Conservation (phyloP, 176 grass and related monocot species). For the Alopecurus myosuroides region DNA sequence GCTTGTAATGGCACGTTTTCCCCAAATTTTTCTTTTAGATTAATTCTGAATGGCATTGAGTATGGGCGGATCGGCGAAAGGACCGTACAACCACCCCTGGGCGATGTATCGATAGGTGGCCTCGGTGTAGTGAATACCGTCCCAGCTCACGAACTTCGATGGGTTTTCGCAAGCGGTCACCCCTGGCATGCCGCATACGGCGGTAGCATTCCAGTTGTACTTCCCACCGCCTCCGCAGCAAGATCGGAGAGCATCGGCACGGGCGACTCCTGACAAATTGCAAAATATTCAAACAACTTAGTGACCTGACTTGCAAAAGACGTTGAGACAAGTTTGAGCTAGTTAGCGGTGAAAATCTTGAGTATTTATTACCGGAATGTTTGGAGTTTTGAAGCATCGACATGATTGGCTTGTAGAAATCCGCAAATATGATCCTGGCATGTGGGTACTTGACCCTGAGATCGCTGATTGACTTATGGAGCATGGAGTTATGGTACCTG, state of each 20-base stretch:
- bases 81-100: background rate
- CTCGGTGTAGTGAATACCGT: conserved; percentile 31
- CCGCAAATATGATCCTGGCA: conserved; percentile 2
- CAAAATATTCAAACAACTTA: too few relatives aligned
- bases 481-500: background rate
- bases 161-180: background rate
- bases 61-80: background rate
- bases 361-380: background rate
- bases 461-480: background rate
- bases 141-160: background rate
- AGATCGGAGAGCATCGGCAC: background rate
- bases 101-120: background rate
- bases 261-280: background rate
- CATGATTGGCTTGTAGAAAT: too few relatives aligned
- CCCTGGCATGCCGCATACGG: background rate
- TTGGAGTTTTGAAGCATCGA: background rate
- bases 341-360: background rate
- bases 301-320: background rate
- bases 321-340: too few relatives aligned
- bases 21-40: too few relatives aligned
- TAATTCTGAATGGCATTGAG: background rate
- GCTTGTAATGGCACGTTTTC: too few relatives aligned
- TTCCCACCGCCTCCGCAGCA: conserved; percentile 1
- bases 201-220: conserved; percentile 11
- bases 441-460: background rate